Percentiles rank a stretch among this genome's conserved stretches.
phyloP scores from a whole-genome alignment of 768 basidiomycete species.

The Pulveroboletus ravenelii region DNA sequence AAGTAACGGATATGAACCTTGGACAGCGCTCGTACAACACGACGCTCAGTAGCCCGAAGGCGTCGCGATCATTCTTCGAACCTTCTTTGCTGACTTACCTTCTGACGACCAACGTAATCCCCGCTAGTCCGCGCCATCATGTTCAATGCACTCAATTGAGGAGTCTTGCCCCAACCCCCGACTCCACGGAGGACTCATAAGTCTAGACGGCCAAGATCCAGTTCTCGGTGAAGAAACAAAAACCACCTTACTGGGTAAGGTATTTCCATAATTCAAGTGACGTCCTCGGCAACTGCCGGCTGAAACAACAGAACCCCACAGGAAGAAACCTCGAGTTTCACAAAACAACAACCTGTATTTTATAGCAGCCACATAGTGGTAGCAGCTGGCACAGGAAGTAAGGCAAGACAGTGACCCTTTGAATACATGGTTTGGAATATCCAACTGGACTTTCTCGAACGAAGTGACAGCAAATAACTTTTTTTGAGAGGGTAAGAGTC shows the following conservation, averaged over 20 bases:
- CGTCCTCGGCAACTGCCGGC: not conserved
- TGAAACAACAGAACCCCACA: not conserved
- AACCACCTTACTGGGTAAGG: not conserved
- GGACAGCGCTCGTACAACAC: not conserved
- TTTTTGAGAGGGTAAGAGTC: not conserved
- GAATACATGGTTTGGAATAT: not conserved
- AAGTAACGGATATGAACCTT: not conserved
- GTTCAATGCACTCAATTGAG: not conserved
- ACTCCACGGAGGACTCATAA: not conserved
- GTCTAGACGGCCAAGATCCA: not conserved
- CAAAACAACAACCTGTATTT: no score
- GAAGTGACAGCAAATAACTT: not conserved
- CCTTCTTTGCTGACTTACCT: slow-evolving; percentile 16
- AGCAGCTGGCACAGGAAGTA: no score
- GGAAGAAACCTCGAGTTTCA: no score
- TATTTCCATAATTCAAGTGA: not conserved
- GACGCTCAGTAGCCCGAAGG: slow-evolving; percentile 12
- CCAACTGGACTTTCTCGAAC: not conserved
- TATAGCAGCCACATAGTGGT: no score
- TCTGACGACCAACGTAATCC: slow-evolving; percentile 12
- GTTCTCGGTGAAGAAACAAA: not conserved
- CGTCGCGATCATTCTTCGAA: slow-evolving; percentile 13
- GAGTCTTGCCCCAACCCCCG: not conserved
- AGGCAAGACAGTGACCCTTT: no score
- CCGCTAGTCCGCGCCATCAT: slow-evolving; percentile 7